phyloP scores from a whole-genome alignment of 140 eudicot genomes.

The Flaveria floridana region DNA sequence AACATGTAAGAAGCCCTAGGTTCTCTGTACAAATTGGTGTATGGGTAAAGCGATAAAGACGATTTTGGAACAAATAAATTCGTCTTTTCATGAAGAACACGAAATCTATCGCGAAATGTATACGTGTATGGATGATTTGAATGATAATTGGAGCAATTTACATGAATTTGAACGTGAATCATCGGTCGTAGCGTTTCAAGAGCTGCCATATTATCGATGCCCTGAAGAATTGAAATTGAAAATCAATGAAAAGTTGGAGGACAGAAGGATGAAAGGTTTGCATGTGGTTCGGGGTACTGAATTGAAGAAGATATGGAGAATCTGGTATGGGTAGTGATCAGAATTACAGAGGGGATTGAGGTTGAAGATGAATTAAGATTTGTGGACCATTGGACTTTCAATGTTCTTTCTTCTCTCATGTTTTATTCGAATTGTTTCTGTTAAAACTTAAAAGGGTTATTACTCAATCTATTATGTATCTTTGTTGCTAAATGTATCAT shows the following conservation, averaged over 20 bases:
- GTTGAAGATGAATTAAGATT: slow-evolving; percentile 16
- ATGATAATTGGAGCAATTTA: slow-evolving; percentile 30
- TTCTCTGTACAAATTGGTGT: slow-evolving; percentile 40
- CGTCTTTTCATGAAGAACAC: slow-evolving; percentile 25
- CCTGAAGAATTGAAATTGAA: slow-evolving; percentile 14
- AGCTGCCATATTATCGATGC: slow-evolving; percentile 36
- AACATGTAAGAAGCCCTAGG: slow-evolving; percentile 45
- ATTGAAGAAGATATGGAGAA: slow-evolving; percentile 9
- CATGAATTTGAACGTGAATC: slow-evolving; percentile 46
- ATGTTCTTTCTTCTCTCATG: not conserved
- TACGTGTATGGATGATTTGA: slow-evolving; percentile 29
- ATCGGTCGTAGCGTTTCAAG: slow-evolving; percentile 48
- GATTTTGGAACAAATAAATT: slow-evolving; percentile 28
- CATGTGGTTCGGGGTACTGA: not conserved
- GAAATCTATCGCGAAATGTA: slow-evolving; percentile 31
- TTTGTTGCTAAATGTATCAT: no score
- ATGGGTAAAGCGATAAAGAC: slow-evolving; percentile 26
- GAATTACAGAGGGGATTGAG: slow-evolving; percentile 8
- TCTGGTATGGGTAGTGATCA: slow-evolving; percentile 24
- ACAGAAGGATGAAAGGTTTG: not conserved
- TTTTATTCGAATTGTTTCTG: not conserved
- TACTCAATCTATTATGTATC: no score
- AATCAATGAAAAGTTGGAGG: no score
- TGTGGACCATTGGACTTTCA: slow-evolving; percentile 28
- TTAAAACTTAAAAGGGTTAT: no score